These are phyloP conservation scores for Cicer pinnatifidum DNA, from an alignment of 306 rosid species.

Conservation along the genomic window DNA sequence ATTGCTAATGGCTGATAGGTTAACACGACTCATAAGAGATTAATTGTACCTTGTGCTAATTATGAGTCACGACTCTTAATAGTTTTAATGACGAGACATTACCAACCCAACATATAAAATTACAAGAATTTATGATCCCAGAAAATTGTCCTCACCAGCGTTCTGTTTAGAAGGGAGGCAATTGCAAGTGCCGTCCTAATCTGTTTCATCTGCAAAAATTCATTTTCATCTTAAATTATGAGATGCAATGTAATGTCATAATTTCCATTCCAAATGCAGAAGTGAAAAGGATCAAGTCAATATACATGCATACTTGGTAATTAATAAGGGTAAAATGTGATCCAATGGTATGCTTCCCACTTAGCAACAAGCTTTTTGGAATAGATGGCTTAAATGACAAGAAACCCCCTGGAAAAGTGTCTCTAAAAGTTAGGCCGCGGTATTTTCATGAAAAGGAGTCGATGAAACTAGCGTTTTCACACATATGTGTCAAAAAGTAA, in stretches of 20 bases:
- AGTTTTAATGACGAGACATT: constrained; percentile 21
- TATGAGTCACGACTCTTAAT: background rate
- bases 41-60: background rate
- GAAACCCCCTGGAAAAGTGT: constrained; percentile 77
- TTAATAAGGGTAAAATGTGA: constrained; percentile 84
- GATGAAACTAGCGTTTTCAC: constrained; percentile 5
- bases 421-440: constrained; percentile 27
- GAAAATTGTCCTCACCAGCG: constrained; percentile 71
- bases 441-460: constrained; percentile 37
- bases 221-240: constrained; percentile 37
- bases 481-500: constrained; percentile 10
- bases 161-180: constrained; percentile 87
- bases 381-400: constrained; percentile 86
- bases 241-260: constrained; percentile 23
- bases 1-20: constrained; percentile 19
- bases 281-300: constrained; percentile 49
- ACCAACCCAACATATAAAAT: constrained; percentile 13
- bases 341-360: constrained; percentile 67
- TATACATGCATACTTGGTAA: constrained; percentile 79
- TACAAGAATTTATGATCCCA: constrained; percentile 22
- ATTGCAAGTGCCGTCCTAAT: constrained; percentile 88
- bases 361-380: constrained; percentile 74
- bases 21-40: background rate
- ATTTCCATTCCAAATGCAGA: constrained; percentile 47
- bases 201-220: constrained; percentile 77